These are phyloP conservation scores for Lentinula boryana DNA, from an alignment of 768 basidiomycete genomes.

Conservation along the genomic window DNA sequence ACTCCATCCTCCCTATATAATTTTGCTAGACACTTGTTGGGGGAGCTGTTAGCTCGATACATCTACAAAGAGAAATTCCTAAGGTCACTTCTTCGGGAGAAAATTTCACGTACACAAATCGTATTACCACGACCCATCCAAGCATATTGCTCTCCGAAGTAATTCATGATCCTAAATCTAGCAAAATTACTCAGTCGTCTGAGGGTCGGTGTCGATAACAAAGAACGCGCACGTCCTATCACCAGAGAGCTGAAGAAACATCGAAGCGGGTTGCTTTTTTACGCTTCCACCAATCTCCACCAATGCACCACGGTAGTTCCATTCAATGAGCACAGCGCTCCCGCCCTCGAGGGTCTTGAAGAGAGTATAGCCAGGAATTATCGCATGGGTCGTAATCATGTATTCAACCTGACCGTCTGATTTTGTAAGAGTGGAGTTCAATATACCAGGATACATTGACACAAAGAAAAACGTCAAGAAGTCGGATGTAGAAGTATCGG, in stretches of 20 bases:
- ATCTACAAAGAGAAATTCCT: slow-evolving; percentile 28
- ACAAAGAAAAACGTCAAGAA: slow-evolving; percentile 43
- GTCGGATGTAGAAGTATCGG: slow-evolving; percentile 8
- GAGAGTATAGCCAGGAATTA: slow-evolving; percentile 46
- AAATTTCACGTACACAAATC: slow-evolving; percentile 38
- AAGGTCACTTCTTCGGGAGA: not conserved
- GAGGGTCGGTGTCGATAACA: not conserved
- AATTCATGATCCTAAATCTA: slow-evolving; percentile 46
- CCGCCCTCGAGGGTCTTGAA: slow-evolving; percentile 42
- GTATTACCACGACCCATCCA: slow-evolving; percentile 52
- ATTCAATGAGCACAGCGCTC: slow-evolving; percentile 51
- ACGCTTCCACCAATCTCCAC: slow-evolving; percentile 51
- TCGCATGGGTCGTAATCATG: slow-evolving; percentile 42
- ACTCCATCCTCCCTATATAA: slow-evolving; percentile 39
- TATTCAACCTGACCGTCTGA: slow-evolving; percentile 43
- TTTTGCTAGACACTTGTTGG: slow-evolving; percentile 38
- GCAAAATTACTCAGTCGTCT: not conserved
- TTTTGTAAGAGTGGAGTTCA: slow-evolving; percentile 51
- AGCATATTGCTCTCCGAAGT: slow-evolving; percentile 42
- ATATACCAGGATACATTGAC: slow-evolving; percentile 40
- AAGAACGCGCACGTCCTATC: slow-evolving; percentile 31
- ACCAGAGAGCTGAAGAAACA: slow-evolving; percentile 49
- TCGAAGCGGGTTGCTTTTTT: slow-evolving; percentile 39
- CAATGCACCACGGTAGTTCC: slow-evolving; percentile 36
- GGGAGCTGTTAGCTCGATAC: slow-evolving; percentile 29